Base-by-base conservation (phyloP, 352 stramenopile genomes). In the Globisporangium emineosum region DNA sequence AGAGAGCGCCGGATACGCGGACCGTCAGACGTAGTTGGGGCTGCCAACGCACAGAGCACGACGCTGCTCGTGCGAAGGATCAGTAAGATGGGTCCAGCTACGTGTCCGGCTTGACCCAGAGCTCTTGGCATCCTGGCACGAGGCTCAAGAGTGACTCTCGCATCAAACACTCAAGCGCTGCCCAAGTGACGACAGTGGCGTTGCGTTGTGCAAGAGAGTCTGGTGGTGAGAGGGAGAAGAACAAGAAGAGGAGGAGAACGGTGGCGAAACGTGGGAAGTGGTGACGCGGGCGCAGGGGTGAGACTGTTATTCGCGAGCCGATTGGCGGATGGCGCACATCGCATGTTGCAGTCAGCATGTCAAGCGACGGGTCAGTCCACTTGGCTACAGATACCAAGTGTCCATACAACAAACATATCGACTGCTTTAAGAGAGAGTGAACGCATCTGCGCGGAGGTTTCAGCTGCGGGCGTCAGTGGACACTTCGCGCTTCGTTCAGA, bases 221-320 rank as follows among this genome's bases (percentile, higher is more conserved):
- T 56, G 25, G 50, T 13, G 32, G 6, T 8, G 27, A 57, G 52
- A 58, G 30, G 17, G 10, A 17, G 27, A 21, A 8, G 30, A 58
- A 30, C 19, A 25, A 45, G 30, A 30, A 10, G 8, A 43, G 19
- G 52, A 12, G 40, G 40, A 47, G 40, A 47, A 21, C 19, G n/a
- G n/a, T n/a, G n/a, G n/a, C n/a, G n/a, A n/a, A n/a, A n/a, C 52
- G 52, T 58, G 52, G 52, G 52, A 58, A 58, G 30, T 58, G 52
- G 30, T 58, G 52, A 35, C 52, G 52, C 29, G 40, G 19, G 40
- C n/a, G n/a, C n/a, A 17, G 40, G 40, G 19, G 40, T 21, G 40
- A 47, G 15, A 45, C 8, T 10, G 17, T n/a, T 45, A 45, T 45
- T 45, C 17, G 17, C 40, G 29, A 57, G 51, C 51, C 17, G 42